These are phyloP conservation scores for Tricholoma sp. DNA, from an alignment of 768 basidiomycete species.

Conservation along the genomic window DNA sequence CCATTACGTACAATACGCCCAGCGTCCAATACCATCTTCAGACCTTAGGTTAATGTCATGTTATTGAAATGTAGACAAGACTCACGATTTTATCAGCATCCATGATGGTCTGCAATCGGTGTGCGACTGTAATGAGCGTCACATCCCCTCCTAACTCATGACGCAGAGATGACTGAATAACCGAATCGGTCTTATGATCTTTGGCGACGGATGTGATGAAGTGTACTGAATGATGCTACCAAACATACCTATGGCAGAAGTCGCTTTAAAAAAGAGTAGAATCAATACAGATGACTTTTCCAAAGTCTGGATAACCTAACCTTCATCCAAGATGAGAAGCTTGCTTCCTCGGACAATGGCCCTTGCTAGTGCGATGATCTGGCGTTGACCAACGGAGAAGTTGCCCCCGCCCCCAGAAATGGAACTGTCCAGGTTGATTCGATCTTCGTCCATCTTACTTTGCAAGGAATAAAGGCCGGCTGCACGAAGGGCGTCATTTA, in stretches of 20 bases:
- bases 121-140: constrained; percentile 64
- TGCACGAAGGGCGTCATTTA: constrained; percentile 36
- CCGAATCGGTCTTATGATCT: constrained; percentile 61
- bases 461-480: constrained; percentile 37
- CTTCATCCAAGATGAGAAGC: constrained; percentile 60
- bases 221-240: neutral
- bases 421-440: constrained; percentile 41
- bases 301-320: constrained; percentile 28
- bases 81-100: constrained; percentile 55
- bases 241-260: constrained; percentile 42
- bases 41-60: neutral
- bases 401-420: constrained; percentile 58
- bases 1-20: constrained; percentile 44
- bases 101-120: constrained; percentile 64
- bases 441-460: constrained; percentile 40
- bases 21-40: constrained; percentile 47
- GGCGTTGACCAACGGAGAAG: constrained; percentile 73
- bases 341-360: constrained; percentile 56
- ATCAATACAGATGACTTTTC: constrained; percentile 29
- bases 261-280: constrained; percentile 29
- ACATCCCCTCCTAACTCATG: constrained; percentile 56
- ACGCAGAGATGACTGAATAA: constrained; percentile 67
- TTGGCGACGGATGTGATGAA: neutral
- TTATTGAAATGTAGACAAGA: constrained; percentile 6
- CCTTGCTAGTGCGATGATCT: constrained; percentile 61